A percentile compares a stretch with the other conserved stretches of the same genome.
Conservation (phyloP, 768 basidiomycete genomes). For the Phaffia australis region DNA sequence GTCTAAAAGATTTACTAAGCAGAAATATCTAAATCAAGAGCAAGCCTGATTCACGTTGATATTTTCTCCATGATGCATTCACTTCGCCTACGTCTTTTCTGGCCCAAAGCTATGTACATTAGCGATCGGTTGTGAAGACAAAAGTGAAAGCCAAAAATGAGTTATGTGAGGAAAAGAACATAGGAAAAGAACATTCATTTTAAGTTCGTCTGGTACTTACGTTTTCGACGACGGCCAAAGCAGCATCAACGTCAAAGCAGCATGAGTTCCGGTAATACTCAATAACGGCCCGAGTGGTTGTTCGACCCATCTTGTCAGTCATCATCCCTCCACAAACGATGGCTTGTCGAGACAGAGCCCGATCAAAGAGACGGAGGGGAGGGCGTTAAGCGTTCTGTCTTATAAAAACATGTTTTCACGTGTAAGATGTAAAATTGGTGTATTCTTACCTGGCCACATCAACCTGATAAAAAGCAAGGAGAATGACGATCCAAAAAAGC, state of each 20-base stretch:
- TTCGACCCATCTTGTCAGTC: background rate
- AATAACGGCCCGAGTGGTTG: background rate
- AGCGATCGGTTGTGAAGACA: too few species aligned
- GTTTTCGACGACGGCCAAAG: background rate
- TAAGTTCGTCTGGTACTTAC: background rate
- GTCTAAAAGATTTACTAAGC: too few species aligned
- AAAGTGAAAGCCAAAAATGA: too few species aligned
- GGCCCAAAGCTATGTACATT: background rate
- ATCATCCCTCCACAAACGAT: background rate
- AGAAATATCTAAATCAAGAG: background rate
- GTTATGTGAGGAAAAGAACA: too few species aligned
- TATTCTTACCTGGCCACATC: slow-evolving; percentile 2
- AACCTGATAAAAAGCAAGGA: background rate
- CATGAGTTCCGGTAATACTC: background rate
- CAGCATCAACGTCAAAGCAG: slow-evolving; percentile 8
- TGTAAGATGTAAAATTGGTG: background rate
- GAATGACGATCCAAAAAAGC: background rate
- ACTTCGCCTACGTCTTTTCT: background rate
- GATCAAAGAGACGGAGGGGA: background rate
- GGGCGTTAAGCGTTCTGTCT: background rate
- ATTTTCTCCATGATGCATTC: slow-evolving; percentile 1
- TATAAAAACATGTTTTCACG: background rate
- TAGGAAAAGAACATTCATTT: too few species aligned
- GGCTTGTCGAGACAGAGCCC: background rate
- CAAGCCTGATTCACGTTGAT: background rate